Evolutionary conservation across 805 yeast species (phyloP), one percentile per base, ranked within the genome.

Genomic region (Cyberlindnera mycetangii): DNA sequence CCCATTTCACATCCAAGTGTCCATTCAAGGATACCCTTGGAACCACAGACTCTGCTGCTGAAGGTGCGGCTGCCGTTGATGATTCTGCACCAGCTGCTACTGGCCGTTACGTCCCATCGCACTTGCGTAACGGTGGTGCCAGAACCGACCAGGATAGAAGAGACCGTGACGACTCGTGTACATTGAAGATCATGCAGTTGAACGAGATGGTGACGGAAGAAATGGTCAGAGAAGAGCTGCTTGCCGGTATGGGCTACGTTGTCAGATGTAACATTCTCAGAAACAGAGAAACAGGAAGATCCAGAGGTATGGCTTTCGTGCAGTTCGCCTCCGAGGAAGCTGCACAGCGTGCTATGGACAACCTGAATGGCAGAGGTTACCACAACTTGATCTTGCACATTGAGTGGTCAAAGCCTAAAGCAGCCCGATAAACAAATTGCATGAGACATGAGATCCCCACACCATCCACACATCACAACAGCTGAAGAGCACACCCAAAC

Each of bases 261-360:
- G 71, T 78, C 47, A 85, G 96, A 70, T 86, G 85, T 54, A 84
- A 85, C 52, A 75, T 93, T 47, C 89, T 89, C 48, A 85, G 87
- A 72, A 87, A 89, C 71, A 85, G 89, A 71, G 96, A 86, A 59
- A 93, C 98, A 21, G 93, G 96, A 53, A 84, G 83, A 67, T 86
- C 96, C 36, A 85, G 89, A 71, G 99, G 99, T 62, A 81, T 92
- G 67, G 98, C 98, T 6, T 93, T 88, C 67, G 95, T 90, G 53
- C 83, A 92, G 49, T 86, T 86, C 65, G 78, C 75, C 48, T 75
- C 81, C 45, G 80, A 80, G 61, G 65, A 67, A 46, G 71, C 70
- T 55, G 99, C 98, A 35, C 83, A 85, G 68, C 66, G 64, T 53
- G 98, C 97, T 41, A 72, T 85, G 68, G 81, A 85, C 51, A 64